Percentiles rank a stretch among this genome's conserved stretches.
Evolutionary conservation across 345 rosid genomes (phyloP).

Genomic region (Microthlaspi erraticum): DNA sequence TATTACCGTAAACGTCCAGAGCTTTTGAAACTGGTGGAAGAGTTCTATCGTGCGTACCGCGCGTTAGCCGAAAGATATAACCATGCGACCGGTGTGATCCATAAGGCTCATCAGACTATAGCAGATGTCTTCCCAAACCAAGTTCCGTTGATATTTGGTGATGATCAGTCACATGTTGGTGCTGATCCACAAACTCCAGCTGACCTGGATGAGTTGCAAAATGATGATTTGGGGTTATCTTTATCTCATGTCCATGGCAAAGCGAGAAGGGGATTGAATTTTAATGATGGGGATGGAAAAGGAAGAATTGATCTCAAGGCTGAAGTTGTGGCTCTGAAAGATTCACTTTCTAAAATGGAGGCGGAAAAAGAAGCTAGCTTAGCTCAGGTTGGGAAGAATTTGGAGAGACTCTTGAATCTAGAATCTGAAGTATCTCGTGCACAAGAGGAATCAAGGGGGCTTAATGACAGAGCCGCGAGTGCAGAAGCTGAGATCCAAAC

Average conservation of each 20-base stretch:
- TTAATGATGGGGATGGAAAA: slow-evolving; percentile 63
- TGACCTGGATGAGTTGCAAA: slow-evolving; percentile 59
- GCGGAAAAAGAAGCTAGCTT: slow-evolving; percentile 82
- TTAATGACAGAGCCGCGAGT: slow-evolving; percentile 63
- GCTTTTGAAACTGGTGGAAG: slow-evolving; percentile 92
- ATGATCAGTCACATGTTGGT: slow-evolving; percentile 60
- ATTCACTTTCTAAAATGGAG: slow-evolving; percentile 72
- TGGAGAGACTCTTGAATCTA: slow-evolving; percentile 71
- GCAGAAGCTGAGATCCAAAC: slow-evolving; percentile 79
- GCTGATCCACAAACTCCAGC: slow-evolving; percentile 75
- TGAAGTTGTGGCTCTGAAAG: slow-evolving; percentile 69
- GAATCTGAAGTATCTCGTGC: slow-evolving; percentile 71
- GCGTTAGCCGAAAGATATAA: slow-evolving; percentile 97
- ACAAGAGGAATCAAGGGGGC: slow-evolving; percentile 61
- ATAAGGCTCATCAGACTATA: slow-evolving; percentile 84
- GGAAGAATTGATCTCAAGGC: too few relatives aligned
- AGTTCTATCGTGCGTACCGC: slow-evolving; percentile 93
- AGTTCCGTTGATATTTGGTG: slow-evolving; percentile 60
- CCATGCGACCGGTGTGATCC: slow-evolving; percentile 91
- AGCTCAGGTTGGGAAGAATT: slow-evolving; percentile 65
- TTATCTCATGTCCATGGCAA: slow-evolving; percentile 50
- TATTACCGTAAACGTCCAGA: slow-evolving; percentile 95
- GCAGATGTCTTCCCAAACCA: slow-evolving; percentile 89
- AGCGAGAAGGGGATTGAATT: slow-evolving; percentile 78
- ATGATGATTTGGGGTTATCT: slow-evolving; percentile 61